Evolutionary conservation across 1,284 basidiomycete genomes (phyloP).

Genomic region (Irpex sp.): DNA sequence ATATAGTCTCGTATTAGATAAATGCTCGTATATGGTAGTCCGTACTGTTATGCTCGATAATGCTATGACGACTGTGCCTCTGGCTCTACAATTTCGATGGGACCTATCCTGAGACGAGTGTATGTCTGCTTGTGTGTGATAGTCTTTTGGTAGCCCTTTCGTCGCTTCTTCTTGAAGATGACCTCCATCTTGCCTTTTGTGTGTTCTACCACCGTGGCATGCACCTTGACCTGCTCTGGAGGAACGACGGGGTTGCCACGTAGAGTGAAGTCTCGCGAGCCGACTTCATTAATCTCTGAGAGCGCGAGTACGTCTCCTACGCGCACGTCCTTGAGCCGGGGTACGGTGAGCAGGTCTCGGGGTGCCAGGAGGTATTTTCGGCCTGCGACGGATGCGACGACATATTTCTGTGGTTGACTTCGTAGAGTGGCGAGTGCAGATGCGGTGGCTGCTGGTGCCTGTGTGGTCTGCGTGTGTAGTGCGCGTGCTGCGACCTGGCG

Average conservation of each 20-base stretch:
- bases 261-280: conserved; percentile 91
- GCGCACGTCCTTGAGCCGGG: conserved; percentile 76
- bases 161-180: conserved; percentile 93
- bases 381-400: conserved; percentile 86
- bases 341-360: conserved; percentile 89
- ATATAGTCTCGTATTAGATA: conserved; percentile 42
- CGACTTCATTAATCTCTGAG: conserved; percentile 90
- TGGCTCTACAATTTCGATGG: conserved; percentile 43
- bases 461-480: conserved; percentile 26
- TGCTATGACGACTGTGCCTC: conserved; percentile 21
- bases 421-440: conserved; percentile 44
- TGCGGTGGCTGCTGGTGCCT: conserved; percentile 23
- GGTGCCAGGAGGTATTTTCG: conserved; percentile 87
- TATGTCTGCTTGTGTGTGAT: conserved; percentile 91
- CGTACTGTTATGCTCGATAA: conserved; percentile 4
- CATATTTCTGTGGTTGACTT: conserved; percentile 83
- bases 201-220: conserved; percentile 93
- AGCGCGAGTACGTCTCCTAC: conserved; percentile 86
- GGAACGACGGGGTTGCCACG: conserved; percentile 69
- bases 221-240: conserved; percentile 61
- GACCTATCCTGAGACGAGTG: conserved; percentile 84
- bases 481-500: conserved; percentile 25
- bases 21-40: not conserved
- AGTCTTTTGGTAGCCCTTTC: conserved; percentile 90
- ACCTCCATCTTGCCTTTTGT: conserved; percentile 91